Percentiles rank a stretch among this genome's conserved stretches.
Conservation (phyloP, 1,284 basidiomycete genomes). For the Cryptococcus sp. region DNA sequence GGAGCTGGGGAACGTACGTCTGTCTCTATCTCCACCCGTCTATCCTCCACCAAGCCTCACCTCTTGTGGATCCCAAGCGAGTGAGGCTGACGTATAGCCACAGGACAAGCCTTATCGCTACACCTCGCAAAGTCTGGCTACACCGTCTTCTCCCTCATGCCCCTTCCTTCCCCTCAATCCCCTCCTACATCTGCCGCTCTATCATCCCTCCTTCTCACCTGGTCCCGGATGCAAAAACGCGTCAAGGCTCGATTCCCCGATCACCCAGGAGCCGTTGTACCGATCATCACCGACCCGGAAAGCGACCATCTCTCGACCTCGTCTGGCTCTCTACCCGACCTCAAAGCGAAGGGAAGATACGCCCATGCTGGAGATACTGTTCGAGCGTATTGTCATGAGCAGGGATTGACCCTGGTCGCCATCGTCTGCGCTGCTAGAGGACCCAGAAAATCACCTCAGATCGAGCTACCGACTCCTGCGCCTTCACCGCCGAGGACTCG, state of each 20-base stretch:
- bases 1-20: slow-evolving; percentile 35
- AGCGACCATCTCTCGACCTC: slow-evolving; percentile 5
- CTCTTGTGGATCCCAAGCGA: too few relatives aligned
- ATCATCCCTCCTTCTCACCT: slow-evolving; percentile 31
- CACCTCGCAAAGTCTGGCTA: slow-evolving; percentile 40
- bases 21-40: not conserved
- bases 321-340: not conserved
- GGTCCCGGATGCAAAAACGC: slow-evolving; percentile 37
- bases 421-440: slow-evolving; percentile 25
- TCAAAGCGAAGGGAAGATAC: slow-evolving; percentile 14
- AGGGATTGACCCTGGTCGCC: slow-evolving; percentile 26
- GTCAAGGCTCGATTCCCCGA: slow-evolving; percentile 22
- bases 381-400: slow-evolving; percentile 37
- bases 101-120: slow-evolving; percentile 35
- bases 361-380: slow-evolving; percentile 39
- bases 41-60: not conserved
- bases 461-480: not conserved
- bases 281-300: slow-evolving; percentile 39
- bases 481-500: not conserved
- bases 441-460: not conserved
- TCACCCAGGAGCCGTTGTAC: slow-evolving; percentile 36
- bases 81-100: slow-evolving; percentile 18
- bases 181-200: slow-evolving; percentile 26
- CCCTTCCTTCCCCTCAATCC: slow-evolving; percentile 22
- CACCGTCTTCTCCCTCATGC: slow-evolving; percentile 40